phyloP scores from a whole-genome alignment of 129 eudicot species.

The Kitagawia praeruptora region DNA sequence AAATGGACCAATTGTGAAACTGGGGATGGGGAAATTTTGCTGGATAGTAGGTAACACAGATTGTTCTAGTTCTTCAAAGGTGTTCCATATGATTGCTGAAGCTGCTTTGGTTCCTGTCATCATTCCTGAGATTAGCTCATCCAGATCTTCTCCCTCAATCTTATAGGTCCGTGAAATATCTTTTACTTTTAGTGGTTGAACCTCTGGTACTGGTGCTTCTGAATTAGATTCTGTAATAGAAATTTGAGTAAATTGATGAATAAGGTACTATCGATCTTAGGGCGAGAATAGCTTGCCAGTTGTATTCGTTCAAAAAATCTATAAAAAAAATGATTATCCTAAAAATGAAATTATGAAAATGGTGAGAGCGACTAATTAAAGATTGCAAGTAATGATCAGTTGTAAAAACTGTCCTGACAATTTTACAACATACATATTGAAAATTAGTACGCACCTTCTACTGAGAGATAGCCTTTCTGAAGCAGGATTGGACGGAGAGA shows the following conservation, averaged over 20 bases:
- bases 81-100: not conserved
- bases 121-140: not conserved
- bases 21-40: not conserved
- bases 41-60: not conserved
- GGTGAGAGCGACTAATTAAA: too few relatives aligned
- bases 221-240: not conserved
- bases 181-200: not conserved
- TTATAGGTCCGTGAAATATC: not conserved
- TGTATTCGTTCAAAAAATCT: too few relatives aligned
- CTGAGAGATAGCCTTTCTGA: not conserved
- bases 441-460: not conserved
- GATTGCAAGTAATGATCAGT: too few relatives aligned
- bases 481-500: not conserved
- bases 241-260: not conserved
- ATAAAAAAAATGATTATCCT: too few relatives aligned
- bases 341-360: too few relatives aligned
- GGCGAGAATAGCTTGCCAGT: too few relatives aligned
- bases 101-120: not conserved
- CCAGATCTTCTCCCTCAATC: not conserved
- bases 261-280: too few relatives aligned
- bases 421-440: not conserved
- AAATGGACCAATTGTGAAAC: not conserved
- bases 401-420: not conserved
- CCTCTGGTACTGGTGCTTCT: not conserved
- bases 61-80: not conserved